Base-by-base conservation (phyloP, 2,329 filamentous ascomycete species). In the Claviceps sorghi region DNA sequence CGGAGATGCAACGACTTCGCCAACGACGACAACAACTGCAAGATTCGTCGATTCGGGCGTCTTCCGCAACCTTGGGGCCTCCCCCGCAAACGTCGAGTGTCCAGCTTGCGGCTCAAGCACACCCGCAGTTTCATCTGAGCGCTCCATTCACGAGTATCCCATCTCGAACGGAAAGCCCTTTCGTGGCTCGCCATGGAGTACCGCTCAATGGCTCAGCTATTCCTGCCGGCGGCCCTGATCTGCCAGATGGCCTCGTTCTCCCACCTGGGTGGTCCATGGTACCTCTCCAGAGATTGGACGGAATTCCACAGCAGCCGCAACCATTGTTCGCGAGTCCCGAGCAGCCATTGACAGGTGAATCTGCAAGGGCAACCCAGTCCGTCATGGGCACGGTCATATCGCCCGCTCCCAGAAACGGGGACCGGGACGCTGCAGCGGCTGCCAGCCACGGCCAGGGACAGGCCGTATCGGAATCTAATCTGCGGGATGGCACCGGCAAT, bases 1-100 rank as follows among this genome's bases (percentile, higher is more conserved):
- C 70, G 21, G 87, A 93, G 63, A 65, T 93, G 49, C 72, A 78
- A 36, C 77, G 83, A 54, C 70, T 90, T 51, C 80, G 84, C 26
- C 73, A 72, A 55, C 57, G 69, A 41, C 75, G 77, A 52, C 68
- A 69, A 38, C 68, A 65, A 52, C 58, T 59, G 26, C 62, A 62
- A 49, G 65, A 65, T 32, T 56, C 59, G 34, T 19, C 38, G 54
- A 57, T 64, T 59, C 52, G 55, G n/a, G 54, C 52, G 13, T 58
- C 56, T 36, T 36, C 46, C 17, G 47, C 45, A 26, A 54, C 17
- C 50, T 58, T 48, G 48, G 55, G 52, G 40, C 52, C 48, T 15
- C 36, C 40, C 32, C 29, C 47, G 22, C 58, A 56, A 32, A 52
- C 48, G 13, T 58, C 53, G 15, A 57, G 55, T 13, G 32, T 57